Conservation (phyloP, 768 basidiomycete species). For the Auriscalpium vulgare region DNA sequence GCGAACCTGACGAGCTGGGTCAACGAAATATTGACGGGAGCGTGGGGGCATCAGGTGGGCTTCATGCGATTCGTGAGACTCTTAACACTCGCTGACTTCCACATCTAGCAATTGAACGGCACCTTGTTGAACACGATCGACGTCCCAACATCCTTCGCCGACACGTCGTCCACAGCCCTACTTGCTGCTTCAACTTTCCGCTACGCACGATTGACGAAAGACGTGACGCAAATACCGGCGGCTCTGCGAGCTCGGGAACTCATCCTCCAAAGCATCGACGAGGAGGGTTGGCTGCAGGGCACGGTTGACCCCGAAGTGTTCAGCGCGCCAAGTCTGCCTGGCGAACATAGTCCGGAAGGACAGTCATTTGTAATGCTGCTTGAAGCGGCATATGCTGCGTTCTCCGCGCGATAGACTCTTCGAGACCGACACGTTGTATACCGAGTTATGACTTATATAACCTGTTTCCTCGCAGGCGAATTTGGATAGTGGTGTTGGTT, state of each 20-base stretch:
- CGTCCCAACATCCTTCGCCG: slow-evolving; percentile 40
- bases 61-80: neutral
- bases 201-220: slow-evolving; percentile 35
- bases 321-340: neutral
- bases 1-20: slow-evolving; percentile 44
- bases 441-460: too few relatives aligned
- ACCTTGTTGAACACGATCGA: slow-evolving; percentile 47
- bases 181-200: slow-evolving; percentile 51
- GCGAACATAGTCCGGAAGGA: slow-evolving; percentile 11
- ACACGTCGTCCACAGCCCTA: slow-evolving; percentile 48
- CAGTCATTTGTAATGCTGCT: slow-evolving; percentile 16
- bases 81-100: neutral
- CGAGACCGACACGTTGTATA: too few relatives aligned
- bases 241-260: slow-evolving; percentile 34
- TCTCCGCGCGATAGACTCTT: neutral
- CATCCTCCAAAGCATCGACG: slow-evolving; percentile 30
- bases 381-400: slow-evolving; percentile 12
- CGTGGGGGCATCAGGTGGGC: slow-evolving; percentile 38
- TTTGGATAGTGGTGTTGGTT: too few relatives aligned
- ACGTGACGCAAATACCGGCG: slow-evolving; percentile 27
- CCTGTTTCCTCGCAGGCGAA: too few relatives aligned
- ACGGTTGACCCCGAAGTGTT: slow-evolving; percentile 6
- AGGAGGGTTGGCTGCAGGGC: slow-evolving; percentile 18
- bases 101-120: slow-evolving; percentile 31
- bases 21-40: slow-evolving; percentile 38